A percentile compares a stretch with the other conserved stretches of the same genome.
Conservation (phyloP, 352 stramenopile genomes). For the Globisporangium cylindrosporum region DNA sequence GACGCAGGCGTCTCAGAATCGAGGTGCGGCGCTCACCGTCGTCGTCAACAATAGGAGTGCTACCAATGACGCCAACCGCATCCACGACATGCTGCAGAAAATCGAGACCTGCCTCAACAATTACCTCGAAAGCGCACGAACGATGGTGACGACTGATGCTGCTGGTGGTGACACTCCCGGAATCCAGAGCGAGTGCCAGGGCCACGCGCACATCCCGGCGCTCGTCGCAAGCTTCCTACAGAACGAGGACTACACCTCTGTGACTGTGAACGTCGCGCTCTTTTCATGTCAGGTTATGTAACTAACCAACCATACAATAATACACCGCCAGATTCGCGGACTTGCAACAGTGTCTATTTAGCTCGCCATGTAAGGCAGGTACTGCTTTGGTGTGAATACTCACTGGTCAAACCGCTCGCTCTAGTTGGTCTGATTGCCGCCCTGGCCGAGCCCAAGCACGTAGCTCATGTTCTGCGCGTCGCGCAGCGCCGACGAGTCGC, state of each 20-base stretch:
- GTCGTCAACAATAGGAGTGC: slow-evolving; percentile 6
- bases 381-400: background rate
- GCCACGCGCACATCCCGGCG: slow-evolving; percentile 12
- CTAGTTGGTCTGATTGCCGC: slow-evolving; percentile 76
- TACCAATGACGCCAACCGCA: background rate
- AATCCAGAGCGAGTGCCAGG: slow-evolving; percentile 6
- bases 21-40: slow-evolving; percentile 11
- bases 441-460: slow-evolving; percentile 76
- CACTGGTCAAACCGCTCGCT: background rate
- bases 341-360: background rate
- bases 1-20: background rate
- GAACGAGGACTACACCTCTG: slow-evolving; percentile 16
- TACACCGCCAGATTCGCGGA: background rate
- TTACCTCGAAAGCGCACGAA: slow-evolving; percentile 13
- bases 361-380: background rate
- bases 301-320: background rate
- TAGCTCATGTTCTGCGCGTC: slow-evolving; percentile 89
- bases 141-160: background rate
- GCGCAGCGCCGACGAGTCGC: slow-evolving; percentile 68
- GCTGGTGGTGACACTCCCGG: background rate
- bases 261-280: slow-evolving; percentile 9
- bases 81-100: background rate
- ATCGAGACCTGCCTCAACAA: slow-evolving; percentile 17
- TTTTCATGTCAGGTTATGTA: slow-evolving; percentile 15
- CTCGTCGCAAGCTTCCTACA: slow-evolving; percentile 21